phyloP scores from a whole-genome alignment of 1,139 yeast species.

The Debaryomyces nepalensis region DNA sequence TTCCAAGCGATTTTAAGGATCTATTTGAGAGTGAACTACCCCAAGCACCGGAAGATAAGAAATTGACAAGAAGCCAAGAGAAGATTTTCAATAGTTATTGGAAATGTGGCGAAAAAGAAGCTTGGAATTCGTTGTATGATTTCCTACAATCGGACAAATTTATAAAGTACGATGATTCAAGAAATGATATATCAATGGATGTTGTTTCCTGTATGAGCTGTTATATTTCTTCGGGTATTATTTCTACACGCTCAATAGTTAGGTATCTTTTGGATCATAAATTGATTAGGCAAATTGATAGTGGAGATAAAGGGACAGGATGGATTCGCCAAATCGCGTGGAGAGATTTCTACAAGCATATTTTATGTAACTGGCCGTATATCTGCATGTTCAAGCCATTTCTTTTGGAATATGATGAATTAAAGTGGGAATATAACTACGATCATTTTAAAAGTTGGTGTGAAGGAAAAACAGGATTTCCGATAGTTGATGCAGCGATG shows the following conservation, averaged over 20 bases:
- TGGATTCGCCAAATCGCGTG: constrained; percentile 61
- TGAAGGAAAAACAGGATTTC: constrained; percentile 56
- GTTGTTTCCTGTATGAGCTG: constrained; percentile 49
- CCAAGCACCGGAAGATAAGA: constrained; percentile 17
- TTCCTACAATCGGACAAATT: constrained; percentile 34
- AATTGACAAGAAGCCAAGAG: constrained; percentile 13
- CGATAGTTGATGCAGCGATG: constrained; percentile 63
- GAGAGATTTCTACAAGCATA: constrained; percentile 60
- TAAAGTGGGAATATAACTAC: constrained; percentile 47
- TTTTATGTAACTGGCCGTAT: constrained; percentile 54
- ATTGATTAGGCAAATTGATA: constrained; percentile 27
- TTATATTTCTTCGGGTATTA: constrained; percentile 51
- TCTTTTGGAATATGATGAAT: constrained; percentile 42
- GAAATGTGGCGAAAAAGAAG: constrained; percentile 45
- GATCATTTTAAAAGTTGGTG: constrained; percentile 53
- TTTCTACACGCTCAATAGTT: constrained; percentile 47
- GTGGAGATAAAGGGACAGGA: constrained; percentile 38
- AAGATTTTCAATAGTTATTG: constrained; percentile 25
- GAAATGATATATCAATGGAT: constrained; percentile 32
- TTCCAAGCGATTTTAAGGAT: neutral
- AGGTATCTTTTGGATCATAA: constrained; percentile 28
- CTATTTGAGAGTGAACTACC: constrained; percentile 9
- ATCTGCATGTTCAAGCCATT: constrained; percentile 55
- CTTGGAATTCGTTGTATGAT: constrained; percentile 30
- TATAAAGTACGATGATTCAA: constrained; percentile 32